Base-by-base conservation (phyloP, 1,284 basidiomycete species). In the Omphalotus olearius region DNA sequence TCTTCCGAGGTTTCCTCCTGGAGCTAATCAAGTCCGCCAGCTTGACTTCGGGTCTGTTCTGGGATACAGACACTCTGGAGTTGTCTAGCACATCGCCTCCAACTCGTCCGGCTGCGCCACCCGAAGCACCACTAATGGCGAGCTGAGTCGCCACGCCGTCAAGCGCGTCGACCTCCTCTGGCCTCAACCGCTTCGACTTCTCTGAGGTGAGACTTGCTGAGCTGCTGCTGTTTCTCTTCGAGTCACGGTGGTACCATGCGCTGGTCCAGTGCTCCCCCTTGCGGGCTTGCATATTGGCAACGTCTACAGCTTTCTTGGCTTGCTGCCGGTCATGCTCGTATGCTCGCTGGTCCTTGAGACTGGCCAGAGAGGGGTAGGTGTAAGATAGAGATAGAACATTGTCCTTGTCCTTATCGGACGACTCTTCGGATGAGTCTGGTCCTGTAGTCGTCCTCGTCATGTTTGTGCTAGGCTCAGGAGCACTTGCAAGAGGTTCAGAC, bases 291-390 rank as follows among this genome's bases (percentile, higher is more conserved):
- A 64, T 63, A 56, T 67, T 67, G 48, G 66, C 65, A 44, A 66
- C 55, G 42, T 69, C 69, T 7, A 64, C 65, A 33, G 71, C 67
- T 62, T 73, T 74, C 64, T 74, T 75, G 23, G 65, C 58, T 39
- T 71, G 69, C 62, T 80, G 75, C 33, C 76, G 64, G 45, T 73
- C 71, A 58, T 73, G 74, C 59, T 78, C 76, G 61, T 69, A 73
- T 9, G 70, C 74, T 33, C 75, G 72, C 28, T 64, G 58, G 51
- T 73, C 74, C 61, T 77, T 78, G 57, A 66, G 33, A 46, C 52
- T 56, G 18, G 56, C 42, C 38, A 53, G 36, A 14, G 46, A 54
- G 47, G 48, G 49, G 28, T 39, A 52, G 61, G 70, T 41, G 13
- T 50, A 39, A 18, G 50, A 52, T 6, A 52, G 38, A 25, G 50